Percentiles rank a stretch among this genome's conserved stretches.
Conservation (phyloP, 2,329 filamentous ascomycete genomes). For the Cytospora piceicola region DNA sequence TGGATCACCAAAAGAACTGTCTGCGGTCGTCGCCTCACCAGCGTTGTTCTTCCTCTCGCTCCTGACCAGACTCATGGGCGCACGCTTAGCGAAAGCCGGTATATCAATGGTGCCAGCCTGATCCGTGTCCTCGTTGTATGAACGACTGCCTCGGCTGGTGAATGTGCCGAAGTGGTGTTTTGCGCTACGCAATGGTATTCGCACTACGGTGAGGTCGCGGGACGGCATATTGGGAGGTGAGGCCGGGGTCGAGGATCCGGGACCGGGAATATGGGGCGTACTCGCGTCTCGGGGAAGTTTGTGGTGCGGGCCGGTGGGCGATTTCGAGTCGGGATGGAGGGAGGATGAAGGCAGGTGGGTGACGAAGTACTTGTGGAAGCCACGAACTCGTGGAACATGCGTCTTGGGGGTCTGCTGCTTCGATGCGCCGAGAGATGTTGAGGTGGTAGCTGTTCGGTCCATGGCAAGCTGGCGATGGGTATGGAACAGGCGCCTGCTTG, state of each 20-base stretch:
- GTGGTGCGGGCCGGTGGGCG: conserved; percentile 69
- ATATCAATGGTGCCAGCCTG: conserved; percentile 94
- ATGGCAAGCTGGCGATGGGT: conserved; percentile 18
- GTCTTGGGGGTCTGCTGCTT: conserved; percentile 14
- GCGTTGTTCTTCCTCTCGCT: conserved; percentile 50
- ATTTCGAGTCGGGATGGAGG: conserved; percentile 81
- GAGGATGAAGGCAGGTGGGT: conserved; percentile 94
- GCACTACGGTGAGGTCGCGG: conserved; percentile 88
- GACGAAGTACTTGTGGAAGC: conserved; percentile 96
- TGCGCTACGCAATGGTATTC: conserved; percentile 88
- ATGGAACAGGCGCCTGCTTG: conserved; percentile 21
- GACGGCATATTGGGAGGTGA: conserved; percentile 62
- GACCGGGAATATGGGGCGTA: conserved; percentile 69
- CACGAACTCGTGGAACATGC: conserved; percentile 39
- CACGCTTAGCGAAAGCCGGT: conserved; percentile 86
- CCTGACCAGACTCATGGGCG: conserved; percentile 65
- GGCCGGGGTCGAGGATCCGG: conserved; percentile 60
- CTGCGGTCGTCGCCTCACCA: conserved; percentile 69
- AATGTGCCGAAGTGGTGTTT: conserved; percentile 94
- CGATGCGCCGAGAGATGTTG: neutral
- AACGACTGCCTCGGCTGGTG: conserved; percentile 77
- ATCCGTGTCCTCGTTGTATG: conserved; percentile 91
- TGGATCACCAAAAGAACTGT: conserved; percentile 82
- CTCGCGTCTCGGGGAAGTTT: conserved; percentile 86
- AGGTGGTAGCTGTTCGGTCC: neutral